Evolutionary conservation across 768 basidiomycete species (phyloP), one percentile per base, ranked within the genome.

Genomic region (Sarcomyxa edulis): DNA sequence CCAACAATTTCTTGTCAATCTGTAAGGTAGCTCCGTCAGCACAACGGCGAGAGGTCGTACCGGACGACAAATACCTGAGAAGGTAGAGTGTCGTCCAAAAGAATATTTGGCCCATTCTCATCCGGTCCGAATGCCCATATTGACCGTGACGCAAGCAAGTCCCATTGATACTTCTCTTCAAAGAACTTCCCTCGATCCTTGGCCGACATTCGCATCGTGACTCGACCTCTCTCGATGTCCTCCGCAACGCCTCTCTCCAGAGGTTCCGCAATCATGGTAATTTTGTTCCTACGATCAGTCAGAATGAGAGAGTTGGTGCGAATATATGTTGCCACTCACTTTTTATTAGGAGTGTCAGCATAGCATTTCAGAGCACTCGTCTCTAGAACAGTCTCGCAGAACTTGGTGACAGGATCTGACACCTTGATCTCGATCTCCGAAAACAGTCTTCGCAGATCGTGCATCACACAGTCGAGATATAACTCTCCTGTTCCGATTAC

Each of bases 61-160:
- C 10, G 5, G 15, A 24, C 21, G 25, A 47, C 66, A n/a, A n/a
- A 43, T 45, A 88, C 89, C 68, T 95, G 90, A 5, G 88, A 92
- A 3, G 96, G 96, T 12, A 99, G 64, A 2, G 96, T 98, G 54
- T 99, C 96, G 55, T 99, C 95, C 49, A 98, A 64, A 29, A 98
- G 68, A 45, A 95, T 76, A 59, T 99, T 99, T 7, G 95, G 78
- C 0, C 96, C 96, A 46, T 79, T 83, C 31, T 97, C 95, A 48
- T 98, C 92, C 3, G 96, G 96, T 14, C 96, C 96, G 61, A 99
- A 99, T 15, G 96, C 93, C 96, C 96, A 99, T 69, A 99, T 96
- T 50, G 94, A 97, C 43, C 96, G 76, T 30, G 93, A 95, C 2
- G 96, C 95, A 42, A 99, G 76, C 52, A 98, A 63, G 64, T 99